These are phyloP conservation scores for Sideroxylon spinosum DNA, from an alignment of 179 eudicot genomes.

Conservation along the genomic window DNA sequence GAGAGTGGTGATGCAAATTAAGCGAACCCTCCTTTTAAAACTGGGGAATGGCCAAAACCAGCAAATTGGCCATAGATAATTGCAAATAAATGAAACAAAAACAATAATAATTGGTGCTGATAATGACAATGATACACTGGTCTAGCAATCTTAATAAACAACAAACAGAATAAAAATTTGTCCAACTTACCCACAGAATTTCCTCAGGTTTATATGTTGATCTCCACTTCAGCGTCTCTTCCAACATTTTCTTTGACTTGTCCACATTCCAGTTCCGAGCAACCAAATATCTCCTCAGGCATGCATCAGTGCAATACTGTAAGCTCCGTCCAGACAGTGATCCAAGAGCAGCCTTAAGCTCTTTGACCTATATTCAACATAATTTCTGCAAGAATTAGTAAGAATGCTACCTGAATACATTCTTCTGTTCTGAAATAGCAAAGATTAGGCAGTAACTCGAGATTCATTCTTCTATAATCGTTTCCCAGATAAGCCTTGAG, in stretches of 20 bases:
- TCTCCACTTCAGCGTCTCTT: slow-evolving; percentile 61
- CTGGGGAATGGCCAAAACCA: too few relatives aligned
- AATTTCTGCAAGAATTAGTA: neutral
- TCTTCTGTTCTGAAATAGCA: neutral
- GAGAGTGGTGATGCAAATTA: too few relatives aligned
- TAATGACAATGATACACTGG: too few relatives aligned
- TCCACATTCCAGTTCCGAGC: slow-evolving; percentile 63
- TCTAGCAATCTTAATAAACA: neutral
- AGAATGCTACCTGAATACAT: neutral
- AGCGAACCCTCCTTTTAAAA: too few relatives aligned
- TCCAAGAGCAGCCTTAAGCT: slow-evolving; percentile 51
- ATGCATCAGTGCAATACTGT: slow-evolving; percentile 47
- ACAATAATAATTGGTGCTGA: too few relatives aligned
- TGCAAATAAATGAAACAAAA: too few relatives aligned
- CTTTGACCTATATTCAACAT: slow-evolving; percentile 36
- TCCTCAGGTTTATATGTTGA: slow-evolving; percentile 60
- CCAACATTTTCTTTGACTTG: slow-evolving; percentile 62
- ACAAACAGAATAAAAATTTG: neutral
- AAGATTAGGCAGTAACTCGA: neutral
- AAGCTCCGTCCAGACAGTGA: slow-evolving; percentile 42
- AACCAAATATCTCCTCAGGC: slow-evolving; percentile 58
- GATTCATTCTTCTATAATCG: neutral
- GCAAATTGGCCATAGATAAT: too few relatives aligned
- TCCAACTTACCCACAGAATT: slow-evolving; percentile 53
- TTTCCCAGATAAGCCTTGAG: too few relatives aligned